A percentile compares a stretch with the other conserved stretches of the same genome.
These are phyloP conservation scores for Ichthyophthirius multifiliis DNA, from an alignment of 169 alveolate genomes.

Conservation along the genomic window DNA sequence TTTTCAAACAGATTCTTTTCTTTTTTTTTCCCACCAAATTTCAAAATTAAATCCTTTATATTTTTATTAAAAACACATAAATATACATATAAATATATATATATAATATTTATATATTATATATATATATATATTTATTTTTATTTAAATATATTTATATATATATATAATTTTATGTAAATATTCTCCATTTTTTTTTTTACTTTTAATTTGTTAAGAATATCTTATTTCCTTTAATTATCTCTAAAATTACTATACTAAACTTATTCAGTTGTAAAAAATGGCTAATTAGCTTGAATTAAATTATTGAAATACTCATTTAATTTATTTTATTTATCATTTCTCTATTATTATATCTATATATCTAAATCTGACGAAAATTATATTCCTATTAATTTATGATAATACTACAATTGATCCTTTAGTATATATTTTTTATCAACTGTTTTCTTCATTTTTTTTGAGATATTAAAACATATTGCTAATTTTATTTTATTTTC, in stretches of 20 bases:
- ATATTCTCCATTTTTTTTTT: too few relatives aligned
- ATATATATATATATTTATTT: too few relatives aligned
- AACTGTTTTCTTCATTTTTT: background rate
- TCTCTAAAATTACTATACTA: background rate
- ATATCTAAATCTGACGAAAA: background rate
- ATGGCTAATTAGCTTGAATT: too few relatives aligned
- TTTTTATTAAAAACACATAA: too few relatives aligned
- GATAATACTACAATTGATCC: background rate
- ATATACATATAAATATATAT: too few relatives aligned
- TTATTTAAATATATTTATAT: too few relatives aligned
- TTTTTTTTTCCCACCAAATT: slow-evolving; percentile 9
- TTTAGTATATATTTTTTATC: background rate
- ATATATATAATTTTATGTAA: too few relatives aligned
- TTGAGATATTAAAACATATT: background rate
- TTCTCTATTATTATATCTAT: too few relatives aligned
- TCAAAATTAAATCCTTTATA: too few relatives aligned
- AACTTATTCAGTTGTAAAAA: background rate
- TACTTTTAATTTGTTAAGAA: background rate
- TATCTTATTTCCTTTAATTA: background rate
- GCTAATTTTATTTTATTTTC: background rate
- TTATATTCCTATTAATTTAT: background rate
- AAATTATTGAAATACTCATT: too few relatives aligned
- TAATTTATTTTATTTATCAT: too few relatives aligned
- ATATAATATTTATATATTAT: too few relatives aligned
- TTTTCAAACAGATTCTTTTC: background rate